These are phyloP conservation scores for Corynascus novoguineensis DNA, from an alignment of 495 filamentous ascomycete genomes.

Conservation along the genomic window DNA sequence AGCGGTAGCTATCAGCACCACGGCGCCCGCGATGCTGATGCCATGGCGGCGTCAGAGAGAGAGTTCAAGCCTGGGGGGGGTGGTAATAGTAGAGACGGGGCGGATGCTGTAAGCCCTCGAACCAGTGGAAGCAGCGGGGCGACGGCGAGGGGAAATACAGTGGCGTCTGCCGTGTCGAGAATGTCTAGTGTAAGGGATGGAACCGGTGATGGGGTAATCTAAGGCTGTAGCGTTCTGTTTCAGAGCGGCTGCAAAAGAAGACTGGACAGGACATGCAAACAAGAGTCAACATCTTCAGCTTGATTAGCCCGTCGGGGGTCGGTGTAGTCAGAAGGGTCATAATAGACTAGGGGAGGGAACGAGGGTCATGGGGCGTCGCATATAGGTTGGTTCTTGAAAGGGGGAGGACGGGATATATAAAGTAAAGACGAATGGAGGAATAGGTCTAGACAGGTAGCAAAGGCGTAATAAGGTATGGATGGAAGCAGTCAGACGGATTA, in stretches of 20 bases:
- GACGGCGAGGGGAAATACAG: not conserved
- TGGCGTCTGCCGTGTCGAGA: not conserved
- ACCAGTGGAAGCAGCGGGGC: slow-evolving; percentile 5
- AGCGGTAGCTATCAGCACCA: not conserved
- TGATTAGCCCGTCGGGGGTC: no score
- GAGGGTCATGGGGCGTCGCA: no score
- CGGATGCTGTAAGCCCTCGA: not conserved
- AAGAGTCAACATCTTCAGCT: no score
- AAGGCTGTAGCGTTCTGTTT: not conserved
- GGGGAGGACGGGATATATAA: no score
- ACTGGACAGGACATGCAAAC: not conserved
- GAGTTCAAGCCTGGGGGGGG: not conserved
- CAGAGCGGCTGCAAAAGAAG: not conserved
- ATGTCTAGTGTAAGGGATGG: slow-evolving; percentile 6
- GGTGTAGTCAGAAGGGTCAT: no score
- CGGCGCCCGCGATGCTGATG: not conserved
- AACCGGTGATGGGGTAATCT: not conserved
- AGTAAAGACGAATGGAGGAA: no score
- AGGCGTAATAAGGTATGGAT: no score
- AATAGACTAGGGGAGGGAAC: no score
- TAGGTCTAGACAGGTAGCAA: no score
- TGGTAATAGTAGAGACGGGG: not conserved
- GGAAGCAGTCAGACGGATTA: no score
- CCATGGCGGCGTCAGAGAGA: not conserved
- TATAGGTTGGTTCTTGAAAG: no score